Base-by-base conservation (phyloP, 202 grass and related monocot genomes). In the Setaria italica region DNA sequence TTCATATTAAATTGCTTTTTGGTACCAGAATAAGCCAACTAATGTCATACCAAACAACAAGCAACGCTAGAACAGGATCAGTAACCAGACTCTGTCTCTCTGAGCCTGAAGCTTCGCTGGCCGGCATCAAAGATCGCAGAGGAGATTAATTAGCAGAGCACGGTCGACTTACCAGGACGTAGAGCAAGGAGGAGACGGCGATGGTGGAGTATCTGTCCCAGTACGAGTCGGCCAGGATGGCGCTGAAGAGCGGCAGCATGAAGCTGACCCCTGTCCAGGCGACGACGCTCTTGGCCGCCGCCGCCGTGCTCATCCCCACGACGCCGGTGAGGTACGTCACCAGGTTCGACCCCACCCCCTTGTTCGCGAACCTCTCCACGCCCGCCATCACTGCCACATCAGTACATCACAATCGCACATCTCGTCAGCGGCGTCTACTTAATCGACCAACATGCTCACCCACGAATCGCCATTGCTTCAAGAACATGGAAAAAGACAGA, bases 311-410 rank as follows among this genome's bases (percentile, higher is more conserved):
- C 93, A 99, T 99, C 72, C 82, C 80, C 43, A 99, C 91, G 3
- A 94, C 90, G 62, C 80, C 77, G 42, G 93, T 94, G 32, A 99
- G 89, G 82, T 95, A 95, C 6, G 88, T 95, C 79, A 95, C 91
- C 90, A 99, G 77, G 78, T 99, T 99, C 11, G 90, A 99, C 34
- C 91, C 84, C 88, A 99, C 82, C 15, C 96, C 96, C 77, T 99
- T 99, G 90, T 95, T 92, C 15, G 91, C 86, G 73, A 99, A 95
- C 80, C 96, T 85, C 80, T 99, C 96, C 79, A 91, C 91, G 60
- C 96, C 76, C 7, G 96, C 96, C 84, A 95, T 92, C 88, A 83
- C 96, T 99, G 86, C 88, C 87, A 41, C n/a, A 32, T 2, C 77
- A 35, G 9, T 5, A 41, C 5, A 37, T 37, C 25, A 37, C 5